Evolutionary conservation across 441 rosid species (phyloP).

Genomic region (Mallotus repandus): DNA sequence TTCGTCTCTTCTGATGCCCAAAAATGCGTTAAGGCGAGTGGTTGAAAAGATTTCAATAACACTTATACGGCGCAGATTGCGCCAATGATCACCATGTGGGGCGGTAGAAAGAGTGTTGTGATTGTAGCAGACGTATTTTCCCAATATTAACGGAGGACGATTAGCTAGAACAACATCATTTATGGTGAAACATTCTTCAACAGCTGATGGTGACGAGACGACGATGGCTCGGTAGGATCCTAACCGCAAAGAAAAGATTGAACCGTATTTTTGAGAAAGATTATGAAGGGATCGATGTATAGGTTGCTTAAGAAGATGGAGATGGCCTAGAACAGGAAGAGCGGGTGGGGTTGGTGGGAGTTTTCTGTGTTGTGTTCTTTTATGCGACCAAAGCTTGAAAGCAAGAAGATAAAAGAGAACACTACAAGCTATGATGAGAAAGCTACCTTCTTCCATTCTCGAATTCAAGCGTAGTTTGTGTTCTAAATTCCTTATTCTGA

Average conservation of each 20-base stretch:
- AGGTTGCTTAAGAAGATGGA: slow-evolving; percentile 20
- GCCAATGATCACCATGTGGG: slow-evolving; percentile 61
- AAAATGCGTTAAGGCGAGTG: not conserved
- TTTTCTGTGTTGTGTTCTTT: not conserved
- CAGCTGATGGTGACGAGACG: slow-evolving; percentile 8
- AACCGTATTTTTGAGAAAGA: slow-evolving; percentile 16
- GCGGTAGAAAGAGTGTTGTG: slow-evolving; percentile 34
- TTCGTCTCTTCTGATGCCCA: not conserved
- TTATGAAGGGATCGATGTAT: slow-evolving; percentile 6
- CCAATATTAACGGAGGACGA: slow-evolving; percentile 29
- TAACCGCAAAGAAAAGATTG: slow-evolving; percentile 3
- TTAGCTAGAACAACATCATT: slow-evolving; percentile 21
- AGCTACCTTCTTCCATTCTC: not conserved
- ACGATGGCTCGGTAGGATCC: not conserved
- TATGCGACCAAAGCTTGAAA: not conserved
- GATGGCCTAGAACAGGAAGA: slow-evolving; percentile 19
- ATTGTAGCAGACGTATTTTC: slow-evolving; percentile 46
- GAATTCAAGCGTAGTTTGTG: not conserved
- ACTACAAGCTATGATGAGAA: not conserved
- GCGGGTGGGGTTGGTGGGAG: slow-evolving; percentile 24
- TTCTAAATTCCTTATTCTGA: not conserved
- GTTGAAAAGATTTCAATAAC: slow-evolving; percentile 22
- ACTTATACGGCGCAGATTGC: slow-evolving; percentile 60
- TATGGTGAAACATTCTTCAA: slow-evolving; percentile 24
- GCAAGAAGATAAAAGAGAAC: slow-evolving; percentile 9